phyloP scores from a whole-genome alignment of 139 green algal genomes.

The Chlamydomonas incerta region DNA sequence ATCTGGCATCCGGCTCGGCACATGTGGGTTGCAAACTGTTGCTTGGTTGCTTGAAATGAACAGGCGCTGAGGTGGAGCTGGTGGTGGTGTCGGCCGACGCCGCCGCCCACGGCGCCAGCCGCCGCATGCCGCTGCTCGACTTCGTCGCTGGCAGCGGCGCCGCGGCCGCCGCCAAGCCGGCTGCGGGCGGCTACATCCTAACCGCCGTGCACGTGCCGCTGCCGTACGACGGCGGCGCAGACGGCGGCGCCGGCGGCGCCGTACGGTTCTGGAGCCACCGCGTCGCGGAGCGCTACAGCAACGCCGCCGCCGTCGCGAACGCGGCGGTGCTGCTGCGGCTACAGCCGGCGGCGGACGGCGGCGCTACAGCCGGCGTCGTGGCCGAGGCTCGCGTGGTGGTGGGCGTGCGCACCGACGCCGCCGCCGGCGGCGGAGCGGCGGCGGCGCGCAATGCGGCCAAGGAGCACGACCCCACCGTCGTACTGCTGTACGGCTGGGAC shows the following conservation, averaged over 20 bases:
- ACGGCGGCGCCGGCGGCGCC: not conserved
- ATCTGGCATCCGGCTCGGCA: no score
- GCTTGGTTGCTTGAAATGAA: no score
- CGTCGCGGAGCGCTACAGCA: conserved; percentile 61
- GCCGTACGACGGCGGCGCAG: not conserved
- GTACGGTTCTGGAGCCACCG: conserved; percentile 55
- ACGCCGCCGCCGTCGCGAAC: conserved; percentile 66
- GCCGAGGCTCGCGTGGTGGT: conserved; percentile 4
- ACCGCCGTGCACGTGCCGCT: not conserved
- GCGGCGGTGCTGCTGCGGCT: conserved; percentile 37
- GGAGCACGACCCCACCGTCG: not conserved
- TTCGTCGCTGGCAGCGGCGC: not conserved
- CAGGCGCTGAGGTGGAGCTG: conserved; percentile 35
- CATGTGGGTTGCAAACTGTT: no score
- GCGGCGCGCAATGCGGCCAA: not conserved
- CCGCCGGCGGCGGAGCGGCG: not conserved
- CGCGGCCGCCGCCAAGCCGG: not conserved
- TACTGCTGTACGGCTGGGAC: conserved; percentile 40
- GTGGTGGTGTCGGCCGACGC: conserved; percentile 3
- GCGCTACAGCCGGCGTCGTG: not conserved
- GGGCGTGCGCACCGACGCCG: not conserved
- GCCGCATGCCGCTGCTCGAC: not conserved
- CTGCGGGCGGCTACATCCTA: not conserved
- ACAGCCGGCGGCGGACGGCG: not conserved
- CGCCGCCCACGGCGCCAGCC: not conserved